Base-by-base conservation (phyloP, 495 filamentous ascomycete species). In the Trichoderma orchidacearum region DNA sequence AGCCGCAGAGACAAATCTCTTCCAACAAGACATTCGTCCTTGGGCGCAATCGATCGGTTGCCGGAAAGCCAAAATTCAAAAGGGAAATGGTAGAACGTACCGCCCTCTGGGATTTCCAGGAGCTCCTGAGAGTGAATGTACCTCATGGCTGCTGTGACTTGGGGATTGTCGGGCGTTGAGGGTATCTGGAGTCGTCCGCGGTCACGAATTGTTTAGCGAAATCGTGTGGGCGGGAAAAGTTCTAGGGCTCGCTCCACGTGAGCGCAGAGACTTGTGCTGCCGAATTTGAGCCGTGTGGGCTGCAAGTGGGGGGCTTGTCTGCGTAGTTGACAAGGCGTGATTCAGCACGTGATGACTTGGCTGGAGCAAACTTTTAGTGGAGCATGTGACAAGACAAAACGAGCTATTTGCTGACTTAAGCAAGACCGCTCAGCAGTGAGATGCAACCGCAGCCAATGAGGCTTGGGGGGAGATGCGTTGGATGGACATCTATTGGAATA, bases 91-190 rank as follows among this genome's bases (percentile, higher is more conserved):
- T 60, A 63, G 64, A 54, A 66, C 90, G 84, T 85, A 96, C 94
- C 93, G 77, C 89, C 89, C 71, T 96, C 89, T 61, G 94, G 93
- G 73, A 98, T 87, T 65, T 81, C 80, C 76, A 98, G 82, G 76
- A 82, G 81, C 84, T 98, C 92, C 78, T 87, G 78, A 68, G 87
- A 92, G 80, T 96, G 89, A 79, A 97, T 96, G 85, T 95, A 95
- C 80, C 85, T 87, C 90, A 96, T 96, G 74, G 85, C 93, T 81
- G 70, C 75, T 72, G 62, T 55, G 28, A 34, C 23, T 32, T 32
- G 31, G 53, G 53, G 63, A 53, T 63, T 71, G 71, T 68, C 67
- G 68, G 62, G 62, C 60, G 62, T 59, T 58, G 63, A 64, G 67
- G 66, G 64, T 61, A 62, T 65, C 56, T 53, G 61, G 63, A 58